A percentile compares a stretch with the other conserved stretches of the same genome.
Evolutionary conservation across 1,284 basidiomycete species (phyloP).

Genomic region (Moesziomyces sp.): DNA sequence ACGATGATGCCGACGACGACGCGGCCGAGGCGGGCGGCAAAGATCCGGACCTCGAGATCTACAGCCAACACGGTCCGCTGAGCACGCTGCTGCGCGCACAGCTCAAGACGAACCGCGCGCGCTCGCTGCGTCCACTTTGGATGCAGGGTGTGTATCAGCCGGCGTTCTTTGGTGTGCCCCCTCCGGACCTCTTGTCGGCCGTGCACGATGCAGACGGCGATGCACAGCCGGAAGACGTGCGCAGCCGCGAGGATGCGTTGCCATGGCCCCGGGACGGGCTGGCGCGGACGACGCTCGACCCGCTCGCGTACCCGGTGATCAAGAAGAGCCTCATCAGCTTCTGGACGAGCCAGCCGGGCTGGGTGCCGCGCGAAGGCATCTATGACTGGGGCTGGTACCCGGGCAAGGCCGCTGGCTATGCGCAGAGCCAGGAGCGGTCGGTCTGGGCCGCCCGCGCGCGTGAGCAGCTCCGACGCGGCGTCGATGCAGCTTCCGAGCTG

Average conservation of each 20-base stretch:
- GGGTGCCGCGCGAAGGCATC: conserved; percentile 26
- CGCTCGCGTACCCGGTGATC: conserved; percentile 11
- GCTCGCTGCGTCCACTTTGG: conserved; percentile 26
- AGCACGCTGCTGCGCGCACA: conserved; percentile 9
- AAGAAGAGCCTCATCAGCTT: conserved; percentile 19
- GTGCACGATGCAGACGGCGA: conserved; percentile 6
- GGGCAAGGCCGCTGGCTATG: conserved; percentile 31
- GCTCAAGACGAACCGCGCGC: conserved; percentile 20
- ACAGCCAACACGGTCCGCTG: conserved; percentile 13
- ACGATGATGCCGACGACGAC: conserved; percentile 2
- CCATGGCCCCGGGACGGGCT: conserved; percentile 37
- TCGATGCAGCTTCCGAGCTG: not conserved
- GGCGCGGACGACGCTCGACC: conserved; percentile 13
- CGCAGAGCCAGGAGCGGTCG: conserved; percentile 9
- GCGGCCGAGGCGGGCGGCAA: conserved; percentile 1
- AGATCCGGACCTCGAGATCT: conserved; percentile 19
- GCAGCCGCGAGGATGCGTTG: not conserved
- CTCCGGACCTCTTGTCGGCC: not conserved
- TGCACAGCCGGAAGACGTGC: conserved; percentile 1
- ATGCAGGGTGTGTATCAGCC: conserved; percentile 24
- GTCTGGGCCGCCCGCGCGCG: conserved; percentile 19
- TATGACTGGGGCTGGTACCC: conserved; percentile 45
- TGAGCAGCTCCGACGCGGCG: not conserved
- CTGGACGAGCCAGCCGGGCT: conserved; percentile 29
- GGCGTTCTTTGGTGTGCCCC: conserved; percentile 26